Evolutionary conservation across 2,329 filamentous ascomycete species (phyloP), one percentile per base, ranked within the genome.

Genomic region (Microthyrium microscopicum): DNA sequence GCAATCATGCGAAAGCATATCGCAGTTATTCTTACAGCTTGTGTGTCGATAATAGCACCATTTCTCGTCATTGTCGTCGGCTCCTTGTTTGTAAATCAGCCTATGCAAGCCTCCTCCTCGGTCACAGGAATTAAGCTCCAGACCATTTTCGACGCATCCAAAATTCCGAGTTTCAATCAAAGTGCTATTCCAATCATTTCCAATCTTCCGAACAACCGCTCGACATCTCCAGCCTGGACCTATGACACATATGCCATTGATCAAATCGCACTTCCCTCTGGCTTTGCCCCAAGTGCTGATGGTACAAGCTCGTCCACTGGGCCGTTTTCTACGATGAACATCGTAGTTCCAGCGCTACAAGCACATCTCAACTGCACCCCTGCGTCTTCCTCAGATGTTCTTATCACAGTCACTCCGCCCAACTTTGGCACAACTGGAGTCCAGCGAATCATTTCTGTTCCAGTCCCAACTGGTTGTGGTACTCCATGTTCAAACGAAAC

Each of bases 1-100:
- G 34, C 34, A 13, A 17, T 31, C 4, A 4, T 4, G 3, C 31
- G 26, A 18, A 13, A 12, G 15, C 28, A 36, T 17, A 24, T 17
- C 6, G 34, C 27, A 4, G 34, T 36, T 7, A 13, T 26, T 8
- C 16, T 24, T 16, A 18, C 34, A 9, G 34, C 34, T n/a, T 18
- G 20, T 9, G 19, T 28, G 5, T 17, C 26, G 20, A 13, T 36
- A n/a, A 11, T 36, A 2, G 29, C 34, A 12, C 34, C 34, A 13
- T 3, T 36, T 15, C 28, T 36, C 27, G n/a, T n/a, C n/a, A 31
- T 18, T 9, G 24, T 36, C 21, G 34, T 32, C 13, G 27, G 27
- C 20, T 20, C 34, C 18, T 19, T 13, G 11, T 28, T 33, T 8
- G 31, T 22, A 15, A 16, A 22, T 4, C 34, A 26, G 6, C 24